These are phyloP conservation scores for Aspergillus sp. DNA, from an alignment of 2,329 filamentous ascomycete species.

Conservation along the genomic window DNA sequence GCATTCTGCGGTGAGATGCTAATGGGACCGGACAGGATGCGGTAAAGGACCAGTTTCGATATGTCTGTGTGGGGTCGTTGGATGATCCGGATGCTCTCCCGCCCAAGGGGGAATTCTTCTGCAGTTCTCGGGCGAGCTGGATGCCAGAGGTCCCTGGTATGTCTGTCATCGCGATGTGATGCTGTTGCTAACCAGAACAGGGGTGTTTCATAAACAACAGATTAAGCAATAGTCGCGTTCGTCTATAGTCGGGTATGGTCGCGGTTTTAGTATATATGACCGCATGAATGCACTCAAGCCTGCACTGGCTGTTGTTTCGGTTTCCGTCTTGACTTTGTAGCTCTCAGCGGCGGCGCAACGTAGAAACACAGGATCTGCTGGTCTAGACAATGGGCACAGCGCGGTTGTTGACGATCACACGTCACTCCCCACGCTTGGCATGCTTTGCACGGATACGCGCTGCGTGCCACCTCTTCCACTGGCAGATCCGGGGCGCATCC, in stretches of 20 bases:
- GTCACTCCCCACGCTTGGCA: slow-evolving; percentile 26
- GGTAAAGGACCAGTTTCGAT: slow-evolving; percentile 35
- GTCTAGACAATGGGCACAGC: slow-evolving; percentile 30
- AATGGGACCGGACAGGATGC: slow-evolving; percentile 20
- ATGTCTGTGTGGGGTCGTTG: slow-evolving; percentile 50
- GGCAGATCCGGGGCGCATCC: too few species aligned
- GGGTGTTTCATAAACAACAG: slow-evolving; percentile 46
- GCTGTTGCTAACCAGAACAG: slow-evolving; percentile 21
- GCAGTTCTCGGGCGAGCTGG: slow-evolving; percentile 47
- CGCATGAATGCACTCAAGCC: slow-evolving; percentile 39
- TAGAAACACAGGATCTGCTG: slow-evolving; percentile 35
- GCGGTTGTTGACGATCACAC: slow-evolving; percentile 28
- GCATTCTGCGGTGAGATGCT: too few species aligned
- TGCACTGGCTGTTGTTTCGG: not conserved
- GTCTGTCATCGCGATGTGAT: slow-evolving; percentile 14
- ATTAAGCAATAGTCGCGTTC: slow-evolving; percentile 40
- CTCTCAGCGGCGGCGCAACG: slow-evolving; percentile 18
- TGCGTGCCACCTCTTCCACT: too few species aligned
- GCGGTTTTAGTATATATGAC: slow-evolving; percentile 5
- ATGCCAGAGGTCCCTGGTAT: slow-evolving; percentile 50
- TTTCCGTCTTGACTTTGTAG: too few species aligned
- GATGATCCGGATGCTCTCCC: slow-evolving; percentile 49
- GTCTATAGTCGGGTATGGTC: slow-evolving; percentile 8
- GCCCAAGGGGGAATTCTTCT: slow-evolving; percentile 57
- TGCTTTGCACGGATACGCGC: slow-evolving; percentile 21